Evolutionary conservation across 257 asterid genomes (phyloP), one percentile per base, ranked within the genome.

Genomic region (Linderniella brevidens): DNA sequence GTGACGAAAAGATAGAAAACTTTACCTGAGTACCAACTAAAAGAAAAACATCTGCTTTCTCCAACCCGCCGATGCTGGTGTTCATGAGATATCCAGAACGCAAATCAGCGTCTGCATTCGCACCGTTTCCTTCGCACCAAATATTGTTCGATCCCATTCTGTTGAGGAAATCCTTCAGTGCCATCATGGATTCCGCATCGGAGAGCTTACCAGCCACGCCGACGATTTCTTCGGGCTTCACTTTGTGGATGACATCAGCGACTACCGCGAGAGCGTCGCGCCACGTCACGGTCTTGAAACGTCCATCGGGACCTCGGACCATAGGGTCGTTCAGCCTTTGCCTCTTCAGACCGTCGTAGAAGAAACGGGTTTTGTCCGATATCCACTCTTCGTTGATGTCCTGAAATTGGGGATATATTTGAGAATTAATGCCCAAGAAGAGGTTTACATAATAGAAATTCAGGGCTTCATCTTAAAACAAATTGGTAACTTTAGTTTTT

Each of bases 311-410:
- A 54, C 94, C 84, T 7, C 99, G 87, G 60, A 90, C 68, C 99
- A 90, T 90, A 47, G 99, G 96, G 60, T 90, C 99, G 62, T 82
- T 90, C 51, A 90, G 66, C 75, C 99, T 79, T 62, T 90, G 99
- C 71, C 96, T 81, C 92, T 90, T 90, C 61, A 90, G 70, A 58
- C 96, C 99, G 67, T 90, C 99, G 54, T 90, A 90, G 70, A 62
- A 85, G 78, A 90, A 90, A 50, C 99, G 94, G 15, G 96, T 90
- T 71, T 85, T 90, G 60, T 90, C 99, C 48, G 99, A 90, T 65
- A 90, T 90, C 99, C 99, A 90, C 66, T 90, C 99, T 62, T 90
- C 99, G 52, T 90, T 90, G 63, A 90, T 90, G 56, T 81, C 99
- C 99, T 79, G 73, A 55, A 70, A 19, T 57, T 13, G 6, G 13